phyloP scores from a whole-genome alignment of 2,329 filamentous ascomycete species.

The Aspergillus glaucus region DNA sequence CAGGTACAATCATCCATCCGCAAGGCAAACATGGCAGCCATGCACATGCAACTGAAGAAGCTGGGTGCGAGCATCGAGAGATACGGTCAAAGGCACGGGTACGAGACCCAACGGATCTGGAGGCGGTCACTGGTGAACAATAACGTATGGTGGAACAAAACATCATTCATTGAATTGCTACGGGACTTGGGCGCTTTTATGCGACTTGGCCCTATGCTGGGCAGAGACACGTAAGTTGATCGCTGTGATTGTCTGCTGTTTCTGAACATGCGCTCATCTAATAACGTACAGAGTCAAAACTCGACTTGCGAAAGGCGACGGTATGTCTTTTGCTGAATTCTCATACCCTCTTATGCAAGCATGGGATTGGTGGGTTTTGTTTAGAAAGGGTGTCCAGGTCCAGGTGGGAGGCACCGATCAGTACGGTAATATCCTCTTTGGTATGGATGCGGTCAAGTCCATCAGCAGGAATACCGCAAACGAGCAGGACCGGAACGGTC shows the following conservation, averaged over 20 bases:
- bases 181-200: constrained; percentile 66
- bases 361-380: constrained; percentile 95
- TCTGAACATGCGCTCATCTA: constrained; percentile 3
- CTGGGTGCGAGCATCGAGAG: constrained; percentile 68
- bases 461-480: constrained; percentile 49
- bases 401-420: constrained; percentile 95
- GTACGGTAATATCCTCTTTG: constrained; percentile 90
- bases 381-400: constrained; percentile 64
- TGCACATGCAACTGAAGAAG: constrained; percentile 48
- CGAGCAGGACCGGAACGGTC: constrained; percentile 32
- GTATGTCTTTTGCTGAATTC: constrained; percentile 93
- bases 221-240: constrained; percentile 72
- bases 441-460: constrained; percentile 76
- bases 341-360: constrained; percentile 87
- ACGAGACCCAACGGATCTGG: constrained; percentile 58
- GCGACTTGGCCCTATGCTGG: constrained; percentile 79
- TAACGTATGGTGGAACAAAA: constrained; percentile 69
- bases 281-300: constrained; percentile 60
- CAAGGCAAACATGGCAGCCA: constrained; percentile 42
- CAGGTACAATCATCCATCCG: constrained; percentile 31
- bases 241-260: neutral
- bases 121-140: constrained; percentile 71
- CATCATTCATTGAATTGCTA: constrained; percentile 68
- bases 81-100: constrained; percentile 61
- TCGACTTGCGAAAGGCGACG: constrained; percentile 76